Evolutionary conservation across 2,329 filamentous ascomycete genomes (phyloP).

Genomic region (Fusarium marasasianum): DNA sequence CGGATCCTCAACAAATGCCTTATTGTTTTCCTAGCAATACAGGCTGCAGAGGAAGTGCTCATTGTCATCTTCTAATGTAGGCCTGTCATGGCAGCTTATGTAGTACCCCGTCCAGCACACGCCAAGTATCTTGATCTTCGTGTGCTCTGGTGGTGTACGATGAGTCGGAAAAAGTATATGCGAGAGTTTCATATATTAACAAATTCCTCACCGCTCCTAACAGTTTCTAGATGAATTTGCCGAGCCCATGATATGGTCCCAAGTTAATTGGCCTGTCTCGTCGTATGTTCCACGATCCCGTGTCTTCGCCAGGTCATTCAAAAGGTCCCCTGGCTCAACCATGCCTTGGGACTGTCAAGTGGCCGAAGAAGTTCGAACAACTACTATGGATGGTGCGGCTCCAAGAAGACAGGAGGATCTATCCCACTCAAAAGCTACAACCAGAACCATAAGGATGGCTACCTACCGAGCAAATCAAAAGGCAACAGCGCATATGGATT

Average conservation of each 20-base stretch:
- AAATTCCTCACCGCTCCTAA: background rate
- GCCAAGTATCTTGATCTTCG: slow-evolving; percentile 43
- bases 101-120: slow-evolving; percentile 15
- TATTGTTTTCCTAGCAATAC: slow-evolving; percentile 41
- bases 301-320: slow-evolving; percentile 45
- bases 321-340: slow-evolving; percentile 44
- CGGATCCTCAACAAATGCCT: slow-evolving; percentile 43
- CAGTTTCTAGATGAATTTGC: slow-evolving; percentile 34
- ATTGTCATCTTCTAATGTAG: slow-evolving; percentile 44
- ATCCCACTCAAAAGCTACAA: slow-evolving; percentile 29
- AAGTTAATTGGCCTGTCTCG: slow-evolving; percentile 45
- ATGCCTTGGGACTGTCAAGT: slow-evolving; percentile 42
- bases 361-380: slow-evolving; percentile 19
- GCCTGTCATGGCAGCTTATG: slow-evolving; percentile 43
- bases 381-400: slow-evolving; percentile 10
- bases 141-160: slow-evolving; percentile 47
- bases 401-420: slow-evolving; percentile 16
- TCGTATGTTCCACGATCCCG: slow-evolving; percentile 47
- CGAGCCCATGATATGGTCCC: slow-evolving; percentile 45
- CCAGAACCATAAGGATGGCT: slow-evolving; percentile 17
- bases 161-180: slow-evolving; percentile 19
- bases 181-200: background rate
- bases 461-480: slow-evolving; percentile 19
- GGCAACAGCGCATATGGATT: slow-evolving; percentile 15
- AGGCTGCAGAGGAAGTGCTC: slow-evolving; percentile 44